phyloP scores from a whole-genome alignment of 208 protist genomes.

The Naegleria fowleri region DNA sequence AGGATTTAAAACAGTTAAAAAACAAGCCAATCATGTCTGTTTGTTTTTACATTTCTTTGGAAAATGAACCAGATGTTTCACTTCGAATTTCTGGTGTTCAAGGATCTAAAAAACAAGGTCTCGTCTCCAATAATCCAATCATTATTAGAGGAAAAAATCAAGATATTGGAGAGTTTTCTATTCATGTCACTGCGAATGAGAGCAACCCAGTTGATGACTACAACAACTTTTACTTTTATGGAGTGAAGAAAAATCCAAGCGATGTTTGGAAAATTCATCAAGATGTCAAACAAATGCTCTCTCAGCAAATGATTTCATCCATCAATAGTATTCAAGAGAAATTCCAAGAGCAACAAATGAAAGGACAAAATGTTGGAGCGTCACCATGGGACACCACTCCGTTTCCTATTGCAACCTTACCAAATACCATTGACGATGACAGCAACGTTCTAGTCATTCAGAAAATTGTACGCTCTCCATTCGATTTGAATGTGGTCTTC shows the following conservation, averaged over 20 bases:
- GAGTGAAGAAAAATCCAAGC: background rate
- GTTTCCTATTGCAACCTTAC: background rate
- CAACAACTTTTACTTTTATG: background rate
- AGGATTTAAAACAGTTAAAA: background rate
- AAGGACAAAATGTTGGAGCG: background rate
- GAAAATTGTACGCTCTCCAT: background rate
- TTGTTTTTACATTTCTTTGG: background rate
- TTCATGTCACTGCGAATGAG: background rate
- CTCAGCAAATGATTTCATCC: background rate
- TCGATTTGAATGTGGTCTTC: background rate
- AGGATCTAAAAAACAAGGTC: background rate
- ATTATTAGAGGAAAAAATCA: background rate
- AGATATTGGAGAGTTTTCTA: background rate
- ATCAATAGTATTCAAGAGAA: background rate
- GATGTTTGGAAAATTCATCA: background rate
- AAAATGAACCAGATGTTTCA: background rate
- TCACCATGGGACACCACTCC: background rate
- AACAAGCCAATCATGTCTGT: background rate
- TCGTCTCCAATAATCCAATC: background rate
- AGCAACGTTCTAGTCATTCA: background rate
- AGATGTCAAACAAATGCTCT: background rate
- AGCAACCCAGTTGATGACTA: background rate
- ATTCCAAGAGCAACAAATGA: background rate
- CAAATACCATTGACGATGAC: constrained; percentile 3
- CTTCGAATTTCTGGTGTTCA: background rate